phyloP scores from a whole-genome alignment of 2,329 filamentous ascomycete species.

The Colletotrichum kahawae region DNA sequence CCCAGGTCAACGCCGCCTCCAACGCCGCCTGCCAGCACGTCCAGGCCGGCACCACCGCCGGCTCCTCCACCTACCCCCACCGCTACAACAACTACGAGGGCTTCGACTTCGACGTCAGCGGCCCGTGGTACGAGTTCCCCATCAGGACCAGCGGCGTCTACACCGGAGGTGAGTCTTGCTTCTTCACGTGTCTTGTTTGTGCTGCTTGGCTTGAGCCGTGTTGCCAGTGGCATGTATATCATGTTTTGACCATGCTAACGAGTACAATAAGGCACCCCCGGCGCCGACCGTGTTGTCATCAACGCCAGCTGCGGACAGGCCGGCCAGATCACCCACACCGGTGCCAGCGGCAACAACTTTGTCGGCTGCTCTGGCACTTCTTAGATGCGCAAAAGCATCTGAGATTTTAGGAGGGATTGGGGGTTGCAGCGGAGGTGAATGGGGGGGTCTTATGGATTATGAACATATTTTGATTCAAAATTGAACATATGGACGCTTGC shows the following conservation, averaged over 20 bases:
- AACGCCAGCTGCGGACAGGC: constrained; percentile 61
- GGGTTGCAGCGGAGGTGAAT: background rate
- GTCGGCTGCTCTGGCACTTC: constrained; percentile 45
- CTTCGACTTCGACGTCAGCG: constrained; percentile 61
- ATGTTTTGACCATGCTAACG: background rate
- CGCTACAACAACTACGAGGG: constrained; percentile 68
- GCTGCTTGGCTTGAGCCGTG: background rate
- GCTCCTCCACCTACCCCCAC: constrained; percentile 56
- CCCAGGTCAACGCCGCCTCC: constrained; percentile 54
- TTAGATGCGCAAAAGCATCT: background rate
- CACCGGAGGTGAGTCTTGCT: constrained; percentile 52
- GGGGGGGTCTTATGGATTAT: background rate
- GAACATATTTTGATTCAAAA: background rate
- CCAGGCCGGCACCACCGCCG: constrained; percentile 38
- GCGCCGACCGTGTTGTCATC: constrained; percentile 71
- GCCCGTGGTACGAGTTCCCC: constrained; percentile 70
- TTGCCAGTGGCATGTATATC: background rate
- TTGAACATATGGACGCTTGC: background rate
- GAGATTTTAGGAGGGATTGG: accelerated
- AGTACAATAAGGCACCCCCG: constrained; percentile 56
- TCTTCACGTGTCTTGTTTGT: background rate
- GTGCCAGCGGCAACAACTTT: constrained; percentile 71
- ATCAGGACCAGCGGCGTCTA: constrained; percentile 62
- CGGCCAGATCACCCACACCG: constrained; percentile 74
- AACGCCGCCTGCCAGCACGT: constrained; percentile 59